These are phyloP conservation scores for Termitomyces sp. DNA, from an alignment of 768 basidiomycete genomes.

Conservation along the genomic window DNA sequence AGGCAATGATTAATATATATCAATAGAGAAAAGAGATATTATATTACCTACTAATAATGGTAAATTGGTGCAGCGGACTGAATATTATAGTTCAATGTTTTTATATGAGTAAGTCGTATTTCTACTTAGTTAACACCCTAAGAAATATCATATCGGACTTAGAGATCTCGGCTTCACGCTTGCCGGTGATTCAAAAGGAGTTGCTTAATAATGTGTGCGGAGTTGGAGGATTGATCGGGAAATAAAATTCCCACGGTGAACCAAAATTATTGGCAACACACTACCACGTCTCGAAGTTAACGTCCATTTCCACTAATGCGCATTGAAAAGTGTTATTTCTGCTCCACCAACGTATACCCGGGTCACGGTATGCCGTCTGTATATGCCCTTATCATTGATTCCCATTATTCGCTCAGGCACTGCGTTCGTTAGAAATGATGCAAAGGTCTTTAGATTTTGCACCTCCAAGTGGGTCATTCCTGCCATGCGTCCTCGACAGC, in stretches of 20 bases:
- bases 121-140: too few species aligned
- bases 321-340: slow-evolving; percentile 98
- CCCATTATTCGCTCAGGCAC: slow-evolving; percentile 45
- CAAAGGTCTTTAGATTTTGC: slow-evolving; percentile 97
- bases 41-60: too few species aligned
- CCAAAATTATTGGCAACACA: background rate
- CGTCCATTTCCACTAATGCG: slow-evolving; percentile 51
- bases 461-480: slow-evolving; percentile 77
- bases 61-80: too few species aligned
- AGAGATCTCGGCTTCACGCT: too few species aligned
- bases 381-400: background rate
- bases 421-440: slow-evolving; percentile 96
- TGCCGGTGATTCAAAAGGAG: too few species aligned
- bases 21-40: too few species aligned
- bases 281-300: background rate
- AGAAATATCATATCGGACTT: too few species aligned
- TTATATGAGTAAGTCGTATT: too few species aligned
- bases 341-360: slow-evolving; percentile 94
- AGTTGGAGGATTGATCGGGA: too few species aligned
- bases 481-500: background rate
- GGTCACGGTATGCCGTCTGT: slow-evolving; percentile 68
- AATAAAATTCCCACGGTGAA: slow-evolving; percentile 9
- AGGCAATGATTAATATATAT: too few species aligned
- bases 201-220: too few species aligned
- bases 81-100: too few species aligned